These are phyloP conservation scores for Pleurotus tuber-regium DNA, from an alignment of 768 basidiomycete genomes.

Conservation along the genomic window DNA sequence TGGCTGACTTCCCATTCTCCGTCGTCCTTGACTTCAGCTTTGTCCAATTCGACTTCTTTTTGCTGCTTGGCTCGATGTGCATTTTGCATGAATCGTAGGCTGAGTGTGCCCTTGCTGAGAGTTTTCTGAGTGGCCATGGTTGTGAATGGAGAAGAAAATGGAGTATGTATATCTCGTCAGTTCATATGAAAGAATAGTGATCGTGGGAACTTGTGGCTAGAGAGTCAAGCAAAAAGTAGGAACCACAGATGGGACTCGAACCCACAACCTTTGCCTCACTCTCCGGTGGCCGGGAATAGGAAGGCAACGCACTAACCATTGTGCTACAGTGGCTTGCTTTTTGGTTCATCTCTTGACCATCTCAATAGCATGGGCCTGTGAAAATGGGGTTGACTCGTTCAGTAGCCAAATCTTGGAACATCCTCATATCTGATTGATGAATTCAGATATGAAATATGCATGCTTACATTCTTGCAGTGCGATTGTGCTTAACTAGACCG, in stretches of 20 bases:
- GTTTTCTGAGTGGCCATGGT: constrained; percentile 42
- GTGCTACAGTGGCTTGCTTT: constrained; percentile 16
- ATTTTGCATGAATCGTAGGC: constrained; percentile 74
- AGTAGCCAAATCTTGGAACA: not conserved
- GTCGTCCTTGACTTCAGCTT: constrained; percentile 58
- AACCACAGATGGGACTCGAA: constrained; percentile 19
- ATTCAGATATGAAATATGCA: too few relatives aligned
- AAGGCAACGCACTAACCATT: constrained; percentile 19
- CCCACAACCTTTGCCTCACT: constrained; percentile 19
- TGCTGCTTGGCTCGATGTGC: constrained; percentile 54
- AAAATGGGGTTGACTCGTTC: not conserved
- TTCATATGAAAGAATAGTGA: not conserved
- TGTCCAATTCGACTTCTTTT: constrained; percentile 46
- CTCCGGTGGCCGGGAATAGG: constrained; percentile 11
- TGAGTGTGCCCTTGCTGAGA: constrained; percentile 62
- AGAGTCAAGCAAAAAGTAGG: not conserved
- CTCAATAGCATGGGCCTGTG: not conserved
- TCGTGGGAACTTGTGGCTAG: not conserved
- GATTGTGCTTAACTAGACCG: too few relatives aligned
- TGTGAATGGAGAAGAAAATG: not conserved
- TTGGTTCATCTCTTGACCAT: not conserved
- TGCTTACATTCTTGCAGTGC: too few relatives aligned
- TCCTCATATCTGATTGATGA: not conserved
- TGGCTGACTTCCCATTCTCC: constrained; percentile 62
- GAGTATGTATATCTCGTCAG: not conserved